These are phyloP conservation scores for Schoenoplectus triqueter DNA, from an alignment of 202 grass and related monocot genomes.

Conservation along the genomic window DNA sequence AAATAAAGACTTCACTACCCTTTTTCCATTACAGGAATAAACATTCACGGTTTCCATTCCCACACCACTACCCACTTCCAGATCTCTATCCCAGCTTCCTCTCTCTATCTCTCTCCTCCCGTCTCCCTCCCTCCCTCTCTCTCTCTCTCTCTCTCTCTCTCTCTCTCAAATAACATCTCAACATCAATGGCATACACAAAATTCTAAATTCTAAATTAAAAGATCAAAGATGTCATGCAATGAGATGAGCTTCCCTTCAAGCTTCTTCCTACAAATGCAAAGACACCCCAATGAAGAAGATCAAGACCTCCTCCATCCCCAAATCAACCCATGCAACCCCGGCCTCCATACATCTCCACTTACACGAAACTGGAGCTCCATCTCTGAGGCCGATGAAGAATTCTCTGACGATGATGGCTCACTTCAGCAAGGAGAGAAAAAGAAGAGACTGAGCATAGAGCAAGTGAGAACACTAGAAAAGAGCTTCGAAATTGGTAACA, in stretches of 20 bases:
- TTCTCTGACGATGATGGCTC: slow-evolving; percentile 54
- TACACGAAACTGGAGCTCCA: slow-evolving; percentile 35
- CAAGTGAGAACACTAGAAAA: slow-evolving; percentile 78
- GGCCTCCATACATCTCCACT: slow-evolving; percentile 32
- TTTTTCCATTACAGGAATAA: slow-evolving; percentile 29
- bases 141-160: slow-evolving; percentile 33
- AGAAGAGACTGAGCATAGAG: slow-evolving; percentile 67
- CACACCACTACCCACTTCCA: slow-evolving; percentile 41
- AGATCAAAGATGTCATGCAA: slow-evolving; percentile 42
- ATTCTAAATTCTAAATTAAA: slow-evolving; percentile 43
- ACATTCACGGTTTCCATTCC: slow-evolving; percentile 50
- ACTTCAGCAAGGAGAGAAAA: slow-evolving; percentile 56
- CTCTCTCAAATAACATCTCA: slow-evolving; percentile 32
- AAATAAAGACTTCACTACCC: slow-evolving; percentile 23
- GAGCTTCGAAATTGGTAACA: slow-evolving; percentile 76
- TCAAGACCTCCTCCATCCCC: slow-evolving; percentile 5
- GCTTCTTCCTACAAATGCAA: slow-evolving; percentile 76
- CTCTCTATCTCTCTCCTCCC: slow-evolving; percentile 29
- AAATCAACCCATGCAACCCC: slow-evolving; percentile 28
- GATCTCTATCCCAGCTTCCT: slow-evolving; percentile 26
- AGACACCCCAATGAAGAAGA: slow-evolving; percentile 45
- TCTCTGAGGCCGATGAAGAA: slow-evolving; percentile 38
- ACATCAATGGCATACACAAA: slow-evolving; percentile 45
- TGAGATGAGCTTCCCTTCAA: slow-evolving; percentile 54
- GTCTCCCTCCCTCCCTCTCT: slow-evolving; percentile 31